phyloP scores from a whole-genome alignment of 257 asterid genomes.

The Penstemon eatonii region DNA sequence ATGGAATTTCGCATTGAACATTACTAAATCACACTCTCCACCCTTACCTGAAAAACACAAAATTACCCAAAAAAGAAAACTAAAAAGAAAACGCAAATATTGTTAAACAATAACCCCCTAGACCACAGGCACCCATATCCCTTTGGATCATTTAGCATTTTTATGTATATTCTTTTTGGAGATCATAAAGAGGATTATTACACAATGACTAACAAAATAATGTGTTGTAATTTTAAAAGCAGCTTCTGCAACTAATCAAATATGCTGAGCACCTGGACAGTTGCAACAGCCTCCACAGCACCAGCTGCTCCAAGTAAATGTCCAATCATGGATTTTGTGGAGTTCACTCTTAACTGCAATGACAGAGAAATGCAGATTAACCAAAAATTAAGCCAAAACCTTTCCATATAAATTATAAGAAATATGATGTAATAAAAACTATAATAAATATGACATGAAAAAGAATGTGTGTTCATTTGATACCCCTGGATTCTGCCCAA shows the following conservation, averaged over 20 bases:
- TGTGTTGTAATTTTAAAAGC: no score
- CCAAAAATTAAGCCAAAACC: background rate
- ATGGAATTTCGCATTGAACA: background rate
- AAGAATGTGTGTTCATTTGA: slow-evolving; percentile 22
- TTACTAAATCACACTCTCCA: background rate
- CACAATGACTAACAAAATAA: no score
- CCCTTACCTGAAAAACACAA: background rate
- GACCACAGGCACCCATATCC: background rate
- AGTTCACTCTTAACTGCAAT: slow-evolving; percentile 84
- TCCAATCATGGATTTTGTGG: slow-evolving; percentile 96
- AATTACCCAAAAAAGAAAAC: no score
- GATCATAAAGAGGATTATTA: no score
- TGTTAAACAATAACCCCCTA: background rate
- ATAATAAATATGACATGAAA: slow-evolving; percentile 1
- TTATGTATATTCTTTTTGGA: no score
- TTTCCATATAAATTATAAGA: background rate
- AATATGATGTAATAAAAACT: slow-evolving; percentile 2
- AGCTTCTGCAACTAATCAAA: no score
- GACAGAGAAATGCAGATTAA: slow-evolving; percentile 7
- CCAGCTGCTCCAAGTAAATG: slow-evolving; percentile 99
- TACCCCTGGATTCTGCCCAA: slow-evolving; percentile 93
- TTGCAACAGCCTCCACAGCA: slow-evolving; percentile 95
- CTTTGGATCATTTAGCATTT: no score
- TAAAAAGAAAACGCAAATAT: no score
- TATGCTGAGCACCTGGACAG: slow-evolving; percentile 67